phyloP scores from a whole-genome alignment of 2,329 filamentous ascomycete species.

The Nigrospora osmanthi region DNA sequence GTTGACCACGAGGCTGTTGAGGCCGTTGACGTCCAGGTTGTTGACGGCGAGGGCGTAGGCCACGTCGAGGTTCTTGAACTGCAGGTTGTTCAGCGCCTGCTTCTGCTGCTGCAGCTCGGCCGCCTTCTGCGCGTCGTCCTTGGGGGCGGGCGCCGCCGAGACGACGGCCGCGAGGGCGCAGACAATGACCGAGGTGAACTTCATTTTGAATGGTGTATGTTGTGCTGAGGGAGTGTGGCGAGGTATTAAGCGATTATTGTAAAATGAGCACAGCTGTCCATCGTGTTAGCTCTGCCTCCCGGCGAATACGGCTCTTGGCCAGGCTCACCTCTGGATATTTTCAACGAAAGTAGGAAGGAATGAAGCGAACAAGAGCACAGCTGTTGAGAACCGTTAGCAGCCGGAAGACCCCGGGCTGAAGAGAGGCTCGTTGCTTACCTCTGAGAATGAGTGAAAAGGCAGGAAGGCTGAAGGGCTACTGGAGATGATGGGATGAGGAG shows the following conservation, averaged over 20 bases:
- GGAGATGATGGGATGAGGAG: too few species aligned
- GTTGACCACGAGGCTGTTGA: conserved; percentile 24
- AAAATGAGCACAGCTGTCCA: too few species aligned
- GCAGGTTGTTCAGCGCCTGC: conserved; percentile 19
- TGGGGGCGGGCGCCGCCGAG: conserved; percentile 30
- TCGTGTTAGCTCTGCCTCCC: too few species aligned
- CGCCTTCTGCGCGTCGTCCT: not conserved
- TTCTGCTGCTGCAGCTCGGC: not conserved
- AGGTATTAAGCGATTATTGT: conserved; percentile 5
- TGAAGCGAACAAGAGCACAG: too few species aligned
- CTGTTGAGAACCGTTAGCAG: too few species aligned
- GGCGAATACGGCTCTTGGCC: too few species aligned
- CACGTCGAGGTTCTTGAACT: conserved; percentile 27
- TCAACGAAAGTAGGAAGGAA: too few species aligned
- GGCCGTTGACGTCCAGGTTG: conserved; percentile 17
- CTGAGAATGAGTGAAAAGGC: too few species aligned
- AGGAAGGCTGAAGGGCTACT: too few species aligned
- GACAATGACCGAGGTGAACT: conserved; percentile 36
- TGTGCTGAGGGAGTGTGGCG: conserved; percentile 14
- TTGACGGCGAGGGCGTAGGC: conserved; percentile 24
- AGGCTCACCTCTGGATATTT: too few species aligned
- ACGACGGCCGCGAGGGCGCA: conserved; percentile 35
- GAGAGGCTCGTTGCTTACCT: too few species aligned
- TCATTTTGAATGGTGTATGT: conserved; percentile 32
- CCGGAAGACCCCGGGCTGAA: too few species aligned